Evolutionary conservation across 2,329 filamentous ascomycete species (phyloP), one percentile per base, ranked within the genome.

Genomic region (Penicillium sumatraense): DNA sequence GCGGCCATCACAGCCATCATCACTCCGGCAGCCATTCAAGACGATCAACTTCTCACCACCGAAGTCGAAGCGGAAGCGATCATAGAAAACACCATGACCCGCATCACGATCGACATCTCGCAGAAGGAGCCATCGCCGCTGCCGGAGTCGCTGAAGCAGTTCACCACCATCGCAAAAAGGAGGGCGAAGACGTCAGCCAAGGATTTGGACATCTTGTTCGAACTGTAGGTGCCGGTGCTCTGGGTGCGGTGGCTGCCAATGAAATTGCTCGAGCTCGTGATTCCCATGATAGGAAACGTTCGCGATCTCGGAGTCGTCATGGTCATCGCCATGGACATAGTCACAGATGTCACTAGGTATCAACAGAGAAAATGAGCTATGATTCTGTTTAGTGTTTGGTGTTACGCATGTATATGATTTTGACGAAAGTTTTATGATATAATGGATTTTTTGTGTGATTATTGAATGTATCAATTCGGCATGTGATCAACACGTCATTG

Each of bases 171-270:
- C 45, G 40, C 7, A 46, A 56, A 33, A 53, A 53, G 38, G 33
- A 50, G 10, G 50, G 54, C 2, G 40, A 56, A 33, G 44, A 53
- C 10, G 50, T 49, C 9, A 56, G 54, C 31, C 45, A 45, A 27
- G 54, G 54, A 2, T 35, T 53, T 21, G 54, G 54, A 10, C 54
- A 53, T 53, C 14, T 56, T 21, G 31, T 27, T 46, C 49, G 50
- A 4, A 53, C 49, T 1, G 38, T 56, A 20, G 54, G 54, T 14
- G 54, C 54, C 36, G 54, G 54, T 40, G 53, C 49, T n/a, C 24
- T 56, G 11, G 54, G 54, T 4, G 54, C 54, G 7, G 50, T 56
- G n/a, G 54, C 49, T 21, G 49, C 45, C 27, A 47, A 52, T 35
- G 53, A 56, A 21, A 31, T 44, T 9, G 26, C 40, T 9, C 23